Base-by-base conservation (phyloP, 2,329 filamentous ascomycete species). In the Alternaria brassicae region DNA sequence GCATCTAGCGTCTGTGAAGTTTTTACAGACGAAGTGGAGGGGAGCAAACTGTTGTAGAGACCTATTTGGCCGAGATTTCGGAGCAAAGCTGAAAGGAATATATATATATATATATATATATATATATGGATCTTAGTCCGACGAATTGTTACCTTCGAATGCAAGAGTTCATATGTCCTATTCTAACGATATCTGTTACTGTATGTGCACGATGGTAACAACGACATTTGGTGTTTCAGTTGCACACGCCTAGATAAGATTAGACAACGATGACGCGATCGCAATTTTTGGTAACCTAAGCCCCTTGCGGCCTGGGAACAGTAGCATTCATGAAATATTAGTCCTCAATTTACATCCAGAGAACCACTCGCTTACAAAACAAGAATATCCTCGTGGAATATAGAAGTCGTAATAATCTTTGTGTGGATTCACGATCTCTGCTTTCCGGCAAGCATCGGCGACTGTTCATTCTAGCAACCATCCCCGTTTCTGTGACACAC, bases 211-310 rank as follows among this genome's bases (percentile, higher is more conserved):
- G 17, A 39, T 39, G 36, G 36, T 9, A 5, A 44, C 15, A 17
- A 44, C 23, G 25, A 44, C 17, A 28, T 6, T 23, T 41, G 39
- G 10, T 21, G 17, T 45, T 30, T 30, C n/a, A 28, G n/a, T 30
- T 45, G 42, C 42, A 30, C 10, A 30, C 36, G 23, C 23, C 25
- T 41, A 44, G 39, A 44, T 42, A 28, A 27, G 40, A 40, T 41
- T 55, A 55, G 52, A 40, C 39, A 25, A 37, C 39, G 52, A 59
- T 59, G 56, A 59, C 56, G 56, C 52, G 44, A 59, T 59, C 44
- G 49, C 32, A 53, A 41, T 44, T 50, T 58, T 56, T 48, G 30
- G 45, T 44, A 47, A 51, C 42, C 55, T 58, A 58, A 57, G 19
- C 55, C 55, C 27, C n/a, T 27, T 58, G 36, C 21, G 53, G 55